These are phyloP conservation scores for Hanseniaspora lindneri DNA, from an alignment of 805 yeast genomes.

Conservation along the genomic window DNA sequence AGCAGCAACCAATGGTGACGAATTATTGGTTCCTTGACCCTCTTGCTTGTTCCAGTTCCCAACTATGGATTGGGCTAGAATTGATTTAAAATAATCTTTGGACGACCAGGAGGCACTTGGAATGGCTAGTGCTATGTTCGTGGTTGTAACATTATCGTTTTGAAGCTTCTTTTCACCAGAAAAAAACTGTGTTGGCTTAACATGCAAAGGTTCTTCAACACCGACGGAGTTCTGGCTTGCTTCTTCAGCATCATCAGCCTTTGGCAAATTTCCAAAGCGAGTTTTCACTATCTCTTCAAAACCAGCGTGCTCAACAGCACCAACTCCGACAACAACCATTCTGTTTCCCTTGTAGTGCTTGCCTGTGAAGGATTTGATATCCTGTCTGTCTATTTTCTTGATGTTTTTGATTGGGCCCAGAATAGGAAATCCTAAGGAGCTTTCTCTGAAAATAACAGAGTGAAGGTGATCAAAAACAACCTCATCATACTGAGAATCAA, in stretches of 20 bases:
- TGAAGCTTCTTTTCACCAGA: slow-evolving; percentile 80
- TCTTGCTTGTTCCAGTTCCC: slow-evolving; percentile 96
- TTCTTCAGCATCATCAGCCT: slow-evolving; percentile 43
- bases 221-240: too few species aligned
- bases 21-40: slow-evolving; percentile 72
- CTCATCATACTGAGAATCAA: slow-evolving; percentile 96
- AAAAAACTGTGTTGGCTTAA: slow-evolving; percentile 35
- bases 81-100: slow-evolving; percentile 86
- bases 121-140: slow-evolving; percentile 87
- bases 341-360: slow-evolving; percentile 90
- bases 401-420: slow-evolving; percentile 89
- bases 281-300: slow-evolving; percentile 65
- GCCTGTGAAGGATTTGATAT: slow-evolving; percentile 65
- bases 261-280: slow-evolving; percentile 57
- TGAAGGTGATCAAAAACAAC: slow-evolving; percentile 95
- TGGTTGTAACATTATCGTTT: slow-evolving; percentile 72
- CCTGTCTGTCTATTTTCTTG: slow-evolving; percentile 61
- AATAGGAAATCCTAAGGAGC: slow-evolving; percentile 92
- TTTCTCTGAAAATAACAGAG: slow-evolving; percentile 78
- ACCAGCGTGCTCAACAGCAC: slow-evolving; percentile 79
- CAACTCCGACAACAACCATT: slow-evolving; percentile 97
- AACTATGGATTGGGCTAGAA: slow-evolving; percentile 90
- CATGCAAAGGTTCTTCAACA: slow-evolving; percentile 50
- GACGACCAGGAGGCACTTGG: slow-evolving; percentile 98
- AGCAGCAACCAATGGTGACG: slow-evolving; percentile 66